Conservation (phyloP, 2,329 filamentous ascomycete species). For the Fonsecaea pedrosoi region DNA sequence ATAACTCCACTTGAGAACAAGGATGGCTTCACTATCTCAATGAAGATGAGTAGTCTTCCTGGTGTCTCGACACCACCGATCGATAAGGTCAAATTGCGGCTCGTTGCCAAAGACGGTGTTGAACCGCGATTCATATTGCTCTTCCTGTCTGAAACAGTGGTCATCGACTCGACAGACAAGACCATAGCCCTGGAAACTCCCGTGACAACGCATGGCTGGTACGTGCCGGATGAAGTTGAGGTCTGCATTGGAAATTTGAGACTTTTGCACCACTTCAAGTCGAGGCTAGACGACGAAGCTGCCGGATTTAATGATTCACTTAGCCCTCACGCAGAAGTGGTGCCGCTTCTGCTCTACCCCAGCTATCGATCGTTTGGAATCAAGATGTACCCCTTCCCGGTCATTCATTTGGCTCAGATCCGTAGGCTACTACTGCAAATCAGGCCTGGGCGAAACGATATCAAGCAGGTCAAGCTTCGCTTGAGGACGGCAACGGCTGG, state of each 20-base stretch:
- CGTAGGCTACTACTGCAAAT: constrained; percentile 78
- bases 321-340: constrained; percentile 9
- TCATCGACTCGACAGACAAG: constrained; percentile 62
- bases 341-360: constrained; percentile 37
- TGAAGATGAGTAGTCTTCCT: constrained; percentile 49
- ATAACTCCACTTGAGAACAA: constrained; percentile 72
- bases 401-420: constrained; percentile 79
- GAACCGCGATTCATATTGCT: constrained; percentile 61
- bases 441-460: constrained; percentile 26
- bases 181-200: constrained; percentile 44
- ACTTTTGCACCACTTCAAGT: constrained; percentile 33
- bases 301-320: constrained; percentile 9
- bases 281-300: constrained; percentile 17
- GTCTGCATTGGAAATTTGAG: constrained; percentile 35
- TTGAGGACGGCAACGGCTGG: constrained; percentile 71
- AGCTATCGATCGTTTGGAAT: constrained; percentile 43
- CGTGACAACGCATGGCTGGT: constrained; percentile 37
- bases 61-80: constrained; percentile 21
- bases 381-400: constrained; percentile 68
- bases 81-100: constrained; percentile 27
- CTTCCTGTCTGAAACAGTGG: constrained; percentile 59
- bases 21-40: constrained; percentile 75
- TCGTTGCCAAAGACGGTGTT: constrained; percentile 28
- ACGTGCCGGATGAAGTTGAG: constrained; percentile 31
- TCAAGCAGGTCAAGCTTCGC: constrained; percentile 65